Evolutionary conservation across 495 filamentous ascomycete genomes (phyloP).

Genomic region (Talaromyces trachyspermus): DNA sequence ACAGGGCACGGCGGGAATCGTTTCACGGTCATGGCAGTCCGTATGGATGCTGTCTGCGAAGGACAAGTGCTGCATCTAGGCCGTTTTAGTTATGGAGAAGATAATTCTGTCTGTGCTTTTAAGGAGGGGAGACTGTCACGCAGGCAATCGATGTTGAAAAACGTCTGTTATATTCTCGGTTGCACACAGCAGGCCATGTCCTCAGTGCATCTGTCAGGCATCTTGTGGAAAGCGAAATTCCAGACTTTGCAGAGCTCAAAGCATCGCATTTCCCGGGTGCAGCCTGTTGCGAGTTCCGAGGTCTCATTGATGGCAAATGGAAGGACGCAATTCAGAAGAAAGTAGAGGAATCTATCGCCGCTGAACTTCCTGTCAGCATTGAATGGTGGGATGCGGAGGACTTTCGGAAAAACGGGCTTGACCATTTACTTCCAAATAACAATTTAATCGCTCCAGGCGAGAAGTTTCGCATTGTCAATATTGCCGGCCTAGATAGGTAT

Average conservation of each 20-base stretch:
- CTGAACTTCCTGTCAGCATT: constrained; percentile 46
- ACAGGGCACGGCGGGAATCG: constrained; percentile 14
- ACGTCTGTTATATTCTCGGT: constrained; percentile 48
- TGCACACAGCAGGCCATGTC: constrained; percentile 60
- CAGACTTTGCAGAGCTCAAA: constrained; percentile 50
- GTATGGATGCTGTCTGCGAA: constrained; percentile 33
- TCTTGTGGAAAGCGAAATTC: constrained; percentile 40
- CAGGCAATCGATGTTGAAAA: constrained; percentile 48
- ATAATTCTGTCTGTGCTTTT: constrained; percentile 13
- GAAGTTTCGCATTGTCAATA: constrained; percentile 46
- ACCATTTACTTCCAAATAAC: constrained; percentile 42
- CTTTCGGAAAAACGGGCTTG: constrained; percentile 30
- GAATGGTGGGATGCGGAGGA: constrained; percentile 54
- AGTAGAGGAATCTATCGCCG: constrained; percentile 43
- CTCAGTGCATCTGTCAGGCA: constrained; percentile 51
- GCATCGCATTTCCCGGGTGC: constrained; percentile 56
- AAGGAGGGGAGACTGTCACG: constrained; percentile 28
- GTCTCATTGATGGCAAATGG: constrained; percentile 50
- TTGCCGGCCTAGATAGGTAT: constrained; percentile 51
- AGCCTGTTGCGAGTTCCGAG: constrained; percentile 51
- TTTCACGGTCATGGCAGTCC: constrained; percentile 46
- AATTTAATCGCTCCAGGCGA: constrained; percentile 36
- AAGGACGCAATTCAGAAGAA: constrained; percentile 49
- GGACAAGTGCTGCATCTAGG: constrained; percentile 54
- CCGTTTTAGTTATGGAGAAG: constrained; percentile 25